Evolutionary conservation across 306 rosid species (phyloP).

Genomic region (Cercis canadensis): DNA sequence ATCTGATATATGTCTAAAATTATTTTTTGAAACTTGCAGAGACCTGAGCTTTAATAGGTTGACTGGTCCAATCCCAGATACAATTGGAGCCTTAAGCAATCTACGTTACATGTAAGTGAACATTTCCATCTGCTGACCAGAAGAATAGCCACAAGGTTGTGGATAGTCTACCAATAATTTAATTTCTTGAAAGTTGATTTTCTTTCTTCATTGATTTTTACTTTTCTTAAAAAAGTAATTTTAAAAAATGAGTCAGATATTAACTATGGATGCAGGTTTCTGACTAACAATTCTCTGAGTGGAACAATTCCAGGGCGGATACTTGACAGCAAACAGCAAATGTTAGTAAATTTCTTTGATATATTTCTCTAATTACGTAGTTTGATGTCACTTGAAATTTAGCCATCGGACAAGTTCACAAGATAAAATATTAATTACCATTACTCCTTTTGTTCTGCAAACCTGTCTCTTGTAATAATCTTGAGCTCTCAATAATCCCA

Average conservation of each 20-base stretch:
- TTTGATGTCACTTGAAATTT: too few species aligned
- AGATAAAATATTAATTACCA: too few species aligned
- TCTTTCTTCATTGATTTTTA: neutral
- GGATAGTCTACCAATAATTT: too few species aligned
- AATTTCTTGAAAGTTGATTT: slow-evolving; percentile 17
- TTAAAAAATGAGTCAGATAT: neutral
- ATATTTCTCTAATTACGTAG: too few species aligned
- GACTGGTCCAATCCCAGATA: slow-evolving; percentile 64
- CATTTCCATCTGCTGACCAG: neutral
- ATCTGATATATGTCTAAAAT: neutral
- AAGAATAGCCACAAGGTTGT: too few species aligned
- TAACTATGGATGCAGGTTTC: too few species aligned
- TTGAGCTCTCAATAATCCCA: slow-evolving; percentile 14
- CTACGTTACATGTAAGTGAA: slow-evolving; percentile 58
- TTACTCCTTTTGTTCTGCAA: neutral
- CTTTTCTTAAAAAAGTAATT: neutral
- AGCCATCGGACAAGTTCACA: too few species aligned
- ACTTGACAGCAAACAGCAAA: slow-evolving; percentile 4
- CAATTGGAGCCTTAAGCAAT: slow-evolving; percentile 18
- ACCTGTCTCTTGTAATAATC: neutral
- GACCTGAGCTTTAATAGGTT: slow-evolving; percentile 84
- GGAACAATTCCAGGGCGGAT: slow-evolving; percentile 71
- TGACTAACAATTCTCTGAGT: slow-evolving; percentile 72
- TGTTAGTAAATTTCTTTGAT: slow-evolving; percentile 51
- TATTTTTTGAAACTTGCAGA: slow-evolving; percentile 54